Percentiles rank a stretch among this genome's conserved stretches.
These are phyloP conservation scores for Syncephalastrum sp. DNA, from an alignment of 371 early-diverging fungal genomes.

Conservation along the genomic window DNA sequence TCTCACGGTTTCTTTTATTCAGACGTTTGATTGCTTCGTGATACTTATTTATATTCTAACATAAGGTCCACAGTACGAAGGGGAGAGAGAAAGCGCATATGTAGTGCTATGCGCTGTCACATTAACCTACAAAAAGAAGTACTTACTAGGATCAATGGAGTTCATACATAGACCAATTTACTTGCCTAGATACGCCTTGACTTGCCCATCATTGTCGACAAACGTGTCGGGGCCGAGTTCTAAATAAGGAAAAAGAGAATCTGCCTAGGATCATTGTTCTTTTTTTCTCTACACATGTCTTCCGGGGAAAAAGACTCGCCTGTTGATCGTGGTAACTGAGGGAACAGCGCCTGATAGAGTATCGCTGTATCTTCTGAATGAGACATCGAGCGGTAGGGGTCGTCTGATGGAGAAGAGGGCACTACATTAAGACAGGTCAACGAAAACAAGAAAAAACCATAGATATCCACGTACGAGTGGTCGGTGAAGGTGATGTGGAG, in stretches of 20 bases:
- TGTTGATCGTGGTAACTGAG: not conserved
- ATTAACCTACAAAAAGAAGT: slow-evolving; percentile 9
- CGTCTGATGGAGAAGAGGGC: no score
- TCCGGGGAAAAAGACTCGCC: slow-evolving; percentile 8
- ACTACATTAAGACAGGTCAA: no score
- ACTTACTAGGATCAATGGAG: slow-evolving; percentile 11
- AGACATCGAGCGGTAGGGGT: no score
- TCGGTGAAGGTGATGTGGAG: not conserved
- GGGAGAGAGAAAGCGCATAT: no score
- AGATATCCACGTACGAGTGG: not conserved
- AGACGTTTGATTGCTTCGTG: no score
- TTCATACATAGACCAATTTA: not conserved
- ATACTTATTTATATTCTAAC: no score
- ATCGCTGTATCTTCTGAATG: no score
- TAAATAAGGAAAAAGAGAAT: not conserved
- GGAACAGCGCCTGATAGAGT: no score
- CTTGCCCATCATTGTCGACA: not conserved
- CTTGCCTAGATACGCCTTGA: slow-evolving; percentile 12
- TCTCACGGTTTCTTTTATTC: no score
- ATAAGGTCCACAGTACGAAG: no score
- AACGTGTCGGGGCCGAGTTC: not conserved
- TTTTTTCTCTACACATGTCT: not conserved
- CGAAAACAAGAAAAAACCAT: no score
- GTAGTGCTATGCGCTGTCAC: no score
- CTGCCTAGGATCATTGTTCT: slow-evolving; percentile 13